Base-by-base conservation (phyloP, 345 rosid genomes). In the Citrus trifoliata region DNA sequence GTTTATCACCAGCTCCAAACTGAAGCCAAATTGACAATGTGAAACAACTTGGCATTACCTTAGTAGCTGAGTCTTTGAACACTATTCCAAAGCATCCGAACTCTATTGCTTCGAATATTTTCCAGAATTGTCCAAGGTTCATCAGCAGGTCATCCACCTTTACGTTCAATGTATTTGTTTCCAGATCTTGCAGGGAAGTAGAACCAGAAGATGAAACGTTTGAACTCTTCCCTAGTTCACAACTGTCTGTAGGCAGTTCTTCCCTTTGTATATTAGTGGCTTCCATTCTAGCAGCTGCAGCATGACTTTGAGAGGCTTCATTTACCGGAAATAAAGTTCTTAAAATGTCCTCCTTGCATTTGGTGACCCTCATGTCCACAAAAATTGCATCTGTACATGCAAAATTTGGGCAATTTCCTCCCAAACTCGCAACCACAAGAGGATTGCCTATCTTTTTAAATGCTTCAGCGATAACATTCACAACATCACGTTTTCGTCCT, bases 301-400 rank as follows among this genome's bases (percentile, higher is more conserved):
- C 25, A 32, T 55, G 79, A 68, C 24, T 67, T 61, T 62, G 48
- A 32, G 66, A 59, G 22, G 42, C 70, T 25, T 60, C 80, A 28
- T 27, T 13, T 38, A 63, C 51, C 18, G 87, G 82, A 70, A 86
- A 84, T 51, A 84, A 4, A 7, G 21, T 27, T 69, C 35, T 13
- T 42, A 88, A 25, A 13, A 82, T 56, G 2, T 82, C 87, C 67
- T 79, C 86, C 37, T 77, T 82, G 64, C 72, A 33, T 71, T 73
- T 71, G 21, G 59, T 35, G 27, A 8, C 53, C 60, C 60, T 84
- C 84, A 86, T 77, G 78, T 88, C 83, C n/a, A 88, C 67, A 75
- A 73, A 79, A 30, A 84, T 53, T 59, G 86, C 81, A 69, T 68
- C 64, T 7, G 62, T 27, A 78, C 78, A 60, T 21, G 4, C 33